These are phyloP conservation scores for Pholiota adiposa DNA, from an alignment of 1,284 basidiomycete genomes.

Conservation along the genomic window DNA sequence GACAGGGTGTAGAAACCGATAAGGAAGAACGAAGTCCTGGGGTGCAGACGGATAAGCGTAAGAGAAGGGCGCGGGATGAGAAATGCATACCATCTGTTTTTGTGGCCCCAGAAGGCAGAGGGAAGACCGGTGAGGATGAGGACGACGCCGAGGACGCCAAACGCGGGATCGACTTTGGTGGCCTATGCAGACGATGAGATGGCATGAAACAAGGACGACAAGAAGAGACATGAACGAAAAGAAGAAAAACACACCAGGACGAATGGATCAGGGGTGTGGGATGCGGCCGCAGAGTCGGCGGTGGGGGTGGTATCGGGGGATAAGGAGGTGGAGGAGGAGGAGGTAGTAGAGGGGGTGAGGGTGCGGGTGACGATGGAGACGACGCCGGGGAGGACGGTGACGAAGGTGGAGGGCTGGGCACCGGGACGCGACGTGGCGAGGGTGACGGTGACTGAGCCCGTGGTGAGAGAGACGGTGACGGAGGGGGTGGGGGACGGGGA, in stretches of 20 bases:
- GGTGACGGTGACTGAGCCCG: constrained; percentile 51
- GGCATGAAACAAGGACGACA: not conserved
- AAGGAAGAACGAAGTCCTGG: constrained; percentile 90
- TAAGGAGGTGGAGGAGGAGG: constrained; percentile 33
- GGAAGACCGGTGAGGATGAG: constrained; percentile 90
- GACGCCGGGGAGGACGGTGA: constrained; percentile 55
- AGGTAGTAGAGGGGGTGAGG: constrained; percentile 40
- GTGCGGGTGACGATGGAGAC: constrained; percentile 63
- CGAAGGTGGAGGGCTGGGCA: constrained; percentile 48
- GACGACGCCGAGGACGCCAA: constrained; percentile 86
- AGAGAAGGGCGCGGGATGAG: constrained; percentile 20
- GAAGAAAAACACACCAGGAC: constrained; percentile 44
- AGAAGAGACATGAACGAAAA: too few species aligned
- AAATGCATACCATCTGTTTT: constrained; percentile 90
- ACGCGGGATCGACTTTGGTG: constrained; percentile 85
- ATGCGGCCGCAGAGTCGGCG: constrained; percentile 37
- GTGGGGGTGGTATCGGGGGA: constrained; percentile 32
- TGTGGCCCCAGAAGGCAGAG: constrained; percentile 90
- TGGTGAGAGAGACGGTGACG: constrained; percentile 53
- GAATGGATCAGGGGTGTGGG: constrained; percentile 55
- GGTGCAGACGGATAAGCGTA: constrained; percentile 20
- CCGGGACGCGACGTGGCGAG: constrained; percentile 52
- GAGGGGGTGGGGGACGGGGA: constrained; percentile 31
- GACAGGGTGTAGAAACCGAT: constrained; percentile 89
- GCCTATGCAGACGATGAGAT: constrained; percentile 37